These are phyloP conservation scores for Skeletonema potamos DNA, from an alignment of 108 stramenopile species.

Conservation along the genomic window DNA sequence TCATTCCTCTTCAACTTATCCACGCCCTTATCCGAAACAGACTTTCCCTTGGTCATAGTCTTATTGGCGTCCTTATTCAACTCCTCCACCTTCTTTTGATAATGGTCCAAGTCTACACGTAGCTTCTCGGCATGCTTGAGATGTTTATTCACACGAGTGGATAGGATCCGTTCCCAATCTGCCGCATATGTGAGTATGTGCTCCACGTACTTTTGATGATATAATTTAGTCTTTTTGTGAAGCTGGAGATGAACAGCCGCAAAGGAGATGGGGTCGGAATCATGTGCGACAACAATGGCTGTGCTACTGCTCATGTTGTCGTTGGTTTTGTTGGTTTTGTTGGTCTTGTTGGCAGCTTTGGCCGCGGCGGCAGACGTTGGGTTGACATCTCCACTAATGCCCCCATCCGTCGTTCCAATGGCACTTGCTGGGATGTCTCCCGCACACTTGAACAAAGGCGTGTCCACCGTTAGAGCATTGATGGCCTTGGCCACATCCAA, in stretches of 20 bases:
- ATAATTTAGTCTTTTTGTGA: conserved; percentile 54
- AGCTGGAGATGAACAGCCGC: conserved; percentile 39
- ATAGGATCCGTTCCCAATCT: conserved; percentile 80
- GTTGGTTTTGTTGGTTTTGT: not conserved
- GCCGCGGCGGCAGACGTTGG: not conserved
- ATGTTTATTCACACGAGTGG: conserved; percentile 49
- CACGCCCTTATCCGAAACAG: conserved; percentile 50
- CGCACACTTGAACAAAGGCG: conserved; percentile 29
- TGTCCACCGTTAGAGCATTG: conserved; percentile 33
- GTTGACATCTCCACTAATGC: not conserved
- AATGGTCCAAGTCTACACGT: conserved; percentile 80
- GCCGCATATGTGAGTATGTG: conserved; percentile 74
- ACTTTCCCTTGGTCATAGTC: conserved; percentile 76
- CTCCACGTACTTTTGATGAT: conserved; percentile 62
- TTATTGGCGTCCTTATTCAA: conserved; percentile 57
- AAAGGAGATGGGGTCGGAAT: conserved; percentile 16
- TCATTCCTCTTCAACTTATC: conserved; percentile 79
- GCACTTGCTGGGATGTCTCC: conserved; percentile 31
- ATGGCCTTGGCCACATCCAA: conserved; percentile 46
- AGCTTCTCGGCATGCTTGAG: conserved; percentile 66
- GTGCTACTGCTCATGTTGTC: not conserved
- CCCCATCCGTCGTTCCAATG: conserved; percentile 15
- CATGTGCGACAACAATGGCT: not conserved
- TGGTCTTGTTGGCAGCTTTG: not conserved
- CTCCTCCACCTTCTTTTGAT: conserved; percentile 72